phyloP scores from a whole-genome alignment of 768 basidiomycete species.

The Ramaria sp. region DNA sequence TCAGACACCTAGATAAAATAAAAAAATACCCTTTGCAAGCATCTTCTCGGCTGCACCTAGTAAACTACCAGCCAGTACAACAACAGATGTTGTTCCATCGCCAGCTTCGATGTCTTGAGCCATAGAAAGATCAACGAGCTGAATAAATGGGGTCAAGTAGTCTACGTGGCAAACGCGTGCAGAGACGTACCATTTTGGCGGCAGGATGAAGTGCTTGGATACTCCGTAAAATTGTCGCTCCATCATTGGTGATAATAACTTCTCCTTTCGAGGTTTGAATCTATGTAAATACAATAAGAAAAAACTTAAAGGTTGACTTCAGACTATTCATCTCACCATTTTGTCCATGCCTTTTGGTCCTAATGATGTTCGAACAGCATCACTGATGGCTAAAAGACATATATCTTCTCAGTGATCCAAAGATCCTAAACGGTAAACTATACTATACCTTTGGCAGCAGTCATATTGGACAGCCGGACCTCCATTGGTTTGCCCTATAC shows the following conservation, averaged over 20 bases:
- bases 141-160: constrained; percentile 4
- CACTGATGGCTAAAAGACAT: constrained; percentile 69
- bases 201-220: constrained; percentile 96
- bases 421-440: neutral
- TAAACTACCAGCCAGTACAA: constrained; percentile 89
- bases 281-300: constrained; percentile 27
- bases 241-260: constrained; percentile 97
- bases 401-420: neutral
- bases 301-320: neutral
- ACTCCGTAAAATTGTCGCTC: constrained; percentile 92
- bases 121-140: constrained; percentile 95
- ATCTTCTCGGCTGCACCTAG: constrained; percentile 95
- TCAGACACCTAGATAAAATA: neutral
- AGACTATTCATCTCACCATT: constrained; percentile 52
- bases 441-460: constrained; percentile 84
- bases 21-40: constrained; percentile 62
- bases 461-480: constrained; percentile 92
- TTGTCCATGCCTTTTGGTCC: constrained; percentile 99
- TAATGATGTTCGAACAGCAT: constrained; percentile 92
- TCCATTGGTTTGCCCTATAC: constrained; percentile 95
- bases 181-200: constrained; percentile 78
- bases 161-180: neutral
- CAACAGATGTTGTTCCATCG: constrained; percentile 96
- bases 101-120: constrained; percentile 99
- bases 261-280: constrained; percentile 96